Percentiles rank a stretch among this genome's conserved stretches.
Conservation (phyloP, 176 grass and related monocot species). For the Musa acuminata region DNA sequence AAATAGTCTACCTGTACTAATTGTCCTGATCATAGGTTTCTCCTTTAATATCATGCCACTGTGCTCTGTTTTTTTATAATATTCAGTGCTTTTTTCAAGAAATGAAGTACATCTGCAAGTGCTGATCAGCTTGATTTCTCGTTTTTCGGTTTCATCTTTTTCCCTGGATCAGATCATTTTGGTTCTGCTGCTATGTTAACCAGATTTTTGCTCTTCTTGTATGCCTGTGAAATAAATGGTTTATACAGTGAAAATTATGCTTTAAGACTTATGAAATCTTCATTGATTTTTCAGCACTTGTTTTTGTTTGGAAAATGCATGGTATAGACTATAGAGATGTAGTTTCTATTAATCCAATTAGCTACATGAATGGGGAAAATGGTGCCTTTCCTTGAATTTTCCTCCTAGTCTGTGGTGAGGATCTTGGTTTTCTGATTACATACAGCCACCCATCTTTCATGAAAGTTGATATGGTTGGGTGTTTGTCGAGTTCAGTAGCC, state of each 20-base stretch:
- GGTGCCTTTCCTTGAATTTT: background rate
- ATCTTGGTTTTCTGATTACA: background rate
- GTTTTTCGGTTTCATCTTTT: no score
- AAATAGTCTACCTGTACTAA: background rate
- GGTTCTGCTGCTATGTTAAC: background rate
- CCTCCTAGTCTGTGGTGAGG: background rate
- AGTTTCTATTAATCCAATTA: no score
- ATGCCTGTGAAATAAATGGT: background rate
- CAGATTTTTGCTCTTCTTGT: background rate
- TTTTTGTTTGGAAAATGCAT: background rate
- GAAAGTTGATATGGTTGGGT: background rate
- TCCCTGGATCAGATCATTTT: background rate
- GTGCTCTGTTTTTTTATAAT: no score
- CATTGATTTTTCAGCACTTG: background rate
- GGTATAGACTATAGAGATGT: no score
- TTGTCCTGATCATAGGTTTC: background rate
- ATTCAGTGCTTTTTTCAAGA: no score
- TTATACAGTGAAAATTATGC: no score
- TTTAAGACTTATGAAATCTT: no score
- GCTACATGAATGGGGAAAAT: no score
- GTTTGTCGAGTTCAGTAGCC: conserved; percentile 38
- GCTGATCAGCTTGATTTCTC: no score
- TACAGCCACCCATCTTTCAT: background rate
- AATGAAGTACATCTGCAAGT: no score
- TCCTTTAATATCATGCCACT: background rate